phyloP scores from a whole-genome alignment of 805 yeast genomes.

The Millerozyma miso region DNA sequence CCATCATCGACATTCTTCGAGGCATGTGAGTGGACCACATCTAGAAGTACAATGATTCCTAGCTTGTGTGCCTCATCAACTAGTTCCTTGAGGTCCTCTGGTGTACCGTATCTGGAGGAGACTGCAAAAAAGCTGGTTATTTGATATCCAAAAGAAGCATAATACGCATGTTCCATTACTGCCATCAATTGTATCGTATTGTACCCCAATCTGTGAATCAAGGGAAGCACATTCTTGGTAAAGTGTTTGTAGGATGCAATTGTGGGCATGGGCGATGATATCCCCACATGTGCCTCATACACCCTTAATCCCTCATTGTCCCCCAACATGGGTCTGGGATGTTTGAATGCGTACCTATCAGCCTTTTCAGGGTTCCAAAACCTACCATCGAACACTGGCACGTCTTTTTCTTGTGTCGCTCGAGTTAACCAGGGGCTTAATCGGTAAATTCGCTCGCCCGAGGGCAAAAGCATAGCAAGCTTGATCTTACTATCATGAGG shows the following conservation, averaged over 20 bases:
- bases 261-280: conserved; percentile 84
- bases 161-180: conserved; percentile 97
- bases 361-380: conserved; percentile 79
- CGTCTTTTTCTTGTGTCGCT: conserved; percentile 67
- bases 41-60: conserved; percentile 83
- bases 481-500: conserved; percentile 80
- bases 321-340: conserved; percentile 55
- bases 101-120: conserved; percentile 89
- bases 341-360: conserved; percentile 52
- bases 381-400: conserved; percentile 69
- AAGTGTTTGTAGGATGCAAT: conserved; percentile 85
- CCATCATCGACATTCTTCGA: conserved; percentile 95
- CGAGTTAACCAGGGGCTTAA: conserved; percentile 87
- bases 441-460: conserved; percentile 71
- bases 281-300: conserved; percentile 95
- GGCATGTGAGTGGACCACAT: conserved; percentile 94
- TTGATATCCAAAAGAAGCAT: conserved; percentile 98
- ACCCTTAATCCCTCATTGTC: conserved; percentile 55
- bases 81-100: conserved; percentile 88
- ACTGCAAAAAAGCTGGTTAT: conserved; percentile 88
- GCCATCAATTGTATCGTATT: conserved; percentile 96
- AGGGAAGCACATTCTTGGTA: conserved; percentile 75
- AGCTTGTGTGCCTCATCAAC: conserved; percentile 87
- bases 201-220: conserved; percentile 79
- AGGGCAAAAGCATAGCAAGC: conserved; percentile 57